phyloP scores from a whole-genome alignment of 768 basidiomycete genomes.

The Russula abietina region DNA sequence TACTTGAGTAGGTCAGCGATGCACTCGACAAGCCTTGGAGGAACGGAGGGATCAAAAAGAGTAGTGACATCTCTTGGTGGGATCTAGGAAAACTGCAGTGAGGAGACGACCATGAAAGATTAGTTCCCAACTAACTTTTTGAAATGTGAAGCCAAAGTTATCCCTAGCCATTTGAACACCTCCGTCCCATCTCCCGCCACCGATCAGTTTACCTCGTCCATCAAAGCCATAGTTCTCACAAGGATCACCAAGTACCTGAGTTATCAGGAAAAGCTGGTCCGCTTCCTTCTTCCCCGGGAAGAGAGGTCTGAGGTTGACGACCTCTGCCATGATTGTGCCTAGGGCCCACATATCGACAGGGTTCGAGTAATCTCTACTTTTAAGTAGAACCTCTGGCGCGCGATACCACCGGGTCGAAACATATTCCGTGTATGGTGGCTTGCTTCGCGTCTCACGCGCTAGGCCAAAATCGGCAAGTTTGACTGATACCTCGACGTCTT shows the following conservation, averaged over 20 bases:
- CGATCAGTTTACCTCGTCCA: constrained; percentile 55
- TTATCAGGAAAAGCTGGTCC: constrained; percentile 88
- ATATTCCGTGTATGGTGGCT: constrained; percentile 97
- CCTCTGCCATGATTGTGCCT: constrained; percentile 96
- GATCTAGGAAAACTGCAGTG: constrained; percentile 38
- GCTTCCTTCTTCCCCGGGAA: constrained; percentile 92
- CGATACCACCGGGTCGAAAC: constrained; percentile 99
- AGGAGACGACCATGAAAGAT: constrained; percentile 12
- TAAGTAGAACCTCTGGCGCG: constrained; percentile 91
- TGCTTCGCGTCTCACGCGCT: constrained; percentile 80
- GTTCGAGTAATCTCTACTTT: constrained; percentile 89
- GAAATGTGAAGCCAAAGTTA: constrained; percentile 76
- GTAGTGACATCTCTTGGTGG: constrained; percentile 60
- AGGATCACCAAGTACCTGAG: constrained; percentile 91
- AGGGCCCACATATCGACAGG: constrained; percentile 99
- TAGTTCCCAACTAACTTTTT: constrained; percentile 54
- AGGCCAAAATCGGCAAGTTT: constrained; percentile 99
- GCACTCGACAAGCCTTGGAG: constrained; percentile 79
- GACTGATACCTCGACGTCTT: constrained; percentile 93
- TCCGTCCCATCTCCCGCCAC: constrained; percentile 83
- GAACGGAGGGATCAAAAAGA: constrained; percentile 74
- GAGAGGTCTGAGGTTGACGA: constrained; percentile 89
- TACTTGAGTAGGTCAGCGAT: constrained; percentile 89
- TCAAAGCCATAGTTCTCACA: constrained; percentile 77
- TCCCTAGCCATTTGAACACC: constrained; percentile 84